phyloP scores from a whole-genome alignment of 2,329 filamentous ascomycete species.

The Penicillium sp. region DNA sequence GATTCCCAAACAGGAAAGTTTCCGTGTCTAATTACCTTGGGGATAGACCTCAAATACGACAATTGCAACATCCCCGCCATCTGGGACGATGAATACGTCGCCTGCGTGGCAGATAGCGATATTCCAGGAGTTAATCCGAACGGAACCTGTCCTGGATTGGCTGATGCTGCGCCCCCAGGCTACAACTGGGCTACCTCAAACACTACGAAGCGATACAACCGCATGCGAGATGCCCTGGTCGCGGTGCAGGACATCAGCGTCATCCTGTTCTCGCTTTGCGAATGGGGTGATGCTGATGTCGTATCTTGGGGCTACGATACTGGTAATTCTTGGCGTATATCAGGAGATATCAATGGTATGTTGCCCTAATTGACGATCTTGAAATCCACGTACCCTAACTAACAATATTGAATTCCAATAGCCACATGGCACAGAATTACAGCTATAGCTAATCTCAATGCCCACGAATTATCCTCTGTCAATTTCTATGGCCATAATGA shows the following conservation, averaged over 20 bases:
- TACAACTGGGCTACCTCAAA: slow-evolving; percentile 51
- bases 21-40: not conserved
- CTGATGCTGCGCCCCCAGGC: slow-evolving; percentile 38
- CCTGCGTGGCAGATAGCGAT: slow-evolving; percentile 39
- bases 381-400: no score
- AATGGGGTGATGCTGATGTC: slow-evolving; percentile 52
- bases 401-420: slow-evolving; percentile 10
- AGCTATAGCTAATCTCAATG: slow-evolving; percentile 49
- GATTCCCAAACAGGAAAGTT: no score
- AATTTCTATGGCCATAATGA: slow-evolving; percentile 52
- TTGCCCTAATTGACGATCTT: no score
- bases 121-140: slow-evolving; percentile 35
- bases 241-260: slow-evolving; percentile 35
- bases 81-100: slow-evolving; percentile 37
- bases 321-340: slow-evolving; percentile 46
- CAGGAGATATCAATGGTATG: slow-evolving; percentile 30
- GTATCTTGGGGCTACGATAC: slow-evolving; percentile 48
- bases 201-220: slow-evolving; percentile 45
- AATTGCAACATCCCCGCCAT: slow-evolving; percentile 47
- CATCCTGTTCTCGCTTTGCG: slow-evolving; percentile 52
- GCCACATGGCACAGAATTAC: slow-evolving; percentile 28
- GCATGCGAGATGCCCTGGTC: slow-evolving; percentile 52
- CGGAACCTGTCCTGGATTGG: slow-evolving; percentile 37
- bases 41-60: slow-evolving; percentile 53
- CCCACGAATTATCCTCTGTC: slow-evolving; percentile 42